Evolutionary conservation across 495 filamentous ascomycete species (phyloP), one percentile per base, ranked within the genome.

Genomic region (Aspergillus campestris): DNA sequence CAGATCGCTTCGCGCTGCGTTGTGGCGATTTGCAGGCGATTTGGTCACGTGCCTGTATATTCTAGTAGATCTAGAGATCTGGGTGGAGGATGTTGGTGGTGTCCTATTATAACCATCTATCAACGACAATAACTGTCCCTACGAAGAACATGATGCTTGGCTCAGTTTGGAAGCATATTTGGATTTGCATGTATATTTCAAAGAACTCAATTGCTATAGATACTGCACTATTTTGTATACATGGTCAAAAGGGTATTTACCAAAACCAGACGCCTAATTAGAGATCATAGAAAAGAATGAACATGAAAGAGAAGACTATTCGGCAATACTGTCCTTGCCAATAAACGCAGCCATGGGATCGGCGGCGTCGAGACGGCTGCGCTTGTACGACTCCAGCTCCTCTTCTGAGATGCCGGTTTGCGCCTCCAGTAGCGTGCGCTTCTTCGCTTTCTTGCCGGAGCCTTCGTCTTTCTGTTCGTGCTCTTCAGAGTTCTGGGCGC

Each of bases 331-430:
- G 50, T 83, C 79, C 46, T 79, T 79, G 8, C 79, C 77, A 12
- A 89, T 61, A 47, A 87, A 81, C 5, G 75, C 77, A 7, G 87
- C 85, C 89, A 94, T 95, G 2, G 89, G 89, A 69, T 95, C 89
- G 42, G 86, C 76, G 3, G 79, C 77, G 14, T 74, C 73, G 38
- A 79, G 69, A 49, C 80, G 72, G 51, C 86, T 87, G 49, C 78
- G 72, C 51, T 86, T 81, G 62, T 90, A 94, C 24, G 78, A 78
- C 43, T 95, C 89, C 60, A 94, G 71, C 45, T 94, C 88, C 27
- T 85, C 85, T 56, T 94, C 87, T 2, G 79, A 79, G 31, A 91
- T 72, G 3, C 84, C 86, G 4, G 65, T 54, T 48, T 81, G 78
- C 68, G 91, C 79, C 52, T 94, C 86, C 42, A 81, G 75, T 38